phyloP scores from a whole-genome alignment of 75 land plant genomes.

The Cupressus sempervirens region DNA sequence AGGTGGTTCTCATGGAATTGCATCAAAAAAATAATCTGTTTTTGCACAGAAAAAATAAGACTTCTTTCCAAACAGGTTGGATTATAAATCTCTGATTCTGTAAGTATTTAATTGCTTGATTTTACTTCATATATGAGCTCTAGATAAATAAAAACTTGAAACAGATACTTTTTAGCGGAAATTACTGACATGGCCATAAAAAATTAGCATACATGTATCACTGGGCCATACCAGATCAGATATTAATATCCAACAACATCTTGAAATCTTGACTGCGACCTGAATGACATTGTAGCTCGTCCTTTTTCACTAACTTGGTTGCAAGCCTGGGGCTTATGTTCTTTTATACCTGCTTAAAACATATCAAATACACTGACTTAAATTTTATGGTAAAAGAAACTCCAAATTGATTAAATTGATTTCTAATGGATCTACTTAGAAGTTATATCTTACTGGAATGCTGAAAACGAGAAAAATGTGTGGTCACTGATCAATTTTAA shows the following conservation, averaged over 20 bases:
- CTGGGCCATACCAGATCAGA: not conserved
- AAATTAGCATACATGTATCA: not conserved
- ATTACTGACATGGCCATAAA: not conserved
- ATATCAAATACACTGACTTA: not conserved
- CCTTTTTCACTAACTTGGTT: not conserved
- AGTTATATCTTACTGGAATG: not conserved
- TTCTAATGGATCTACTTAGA: not conserved
- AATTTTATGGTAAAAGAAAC: not conserved
- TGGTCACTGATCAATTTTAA: not conserved
- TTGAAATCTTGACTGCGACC: conserved; percentile 11
- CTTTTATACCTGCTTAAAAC: conserved; percentile 7
- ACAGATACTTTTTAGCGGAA: not conserved
- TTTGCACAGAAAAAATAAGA: not conserved
- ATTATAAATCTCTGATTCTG: not conserved
- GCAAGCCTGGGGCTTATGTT: not conserved
- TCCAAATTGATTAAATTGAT: not conserved
- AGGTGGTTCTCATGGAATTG: not conserved
- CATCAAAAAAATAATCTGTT: not conserved
- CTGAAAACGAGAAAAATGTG: not conserved
- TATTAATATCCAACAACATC: conserved; percentile 3
- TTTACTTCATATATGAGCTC: not conserved
- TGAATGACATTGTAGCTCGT: conserved; percentile 9
- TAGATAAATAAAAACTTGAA: not conserved
- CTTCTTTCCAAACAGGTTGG: not conserved
- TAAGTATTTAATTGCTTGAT: not conserved